These are phyloP conservation scores for Phytomonas francai DNA, from an alignment of 208 protist genomes.

Conservation along the genomic window DNA sequence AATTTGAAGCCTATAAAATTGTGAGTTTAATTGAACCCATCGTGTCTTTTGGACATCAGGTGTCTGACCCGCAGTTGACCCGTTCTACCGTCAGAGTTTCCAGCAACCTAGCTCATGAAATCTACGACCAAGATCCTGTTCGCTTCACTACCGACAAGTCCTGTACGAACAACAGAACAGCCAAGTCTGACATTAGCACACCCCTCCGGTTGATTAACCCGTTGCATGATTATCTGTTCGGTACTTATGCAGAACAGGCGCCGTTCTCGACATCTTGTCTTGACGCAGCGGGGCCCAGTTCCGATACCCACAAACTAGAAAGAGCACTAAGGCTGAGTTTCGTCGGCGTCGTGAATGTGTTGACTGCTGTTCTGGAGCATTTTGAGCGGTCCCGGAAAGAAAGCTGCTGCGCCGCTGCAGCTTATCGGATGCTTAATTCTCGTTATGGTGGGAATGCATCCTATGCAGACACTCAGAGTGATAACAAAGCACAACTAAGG, in stretches of 20 bases:
- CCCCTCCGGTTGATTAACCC: slow-evolving; percentile 30
- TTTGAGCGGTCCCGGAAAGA: slow-evolving; percentile 34
- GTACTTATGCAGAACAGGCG: slow-evolving; percentile 11
- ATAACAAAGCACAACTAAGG: background rate
- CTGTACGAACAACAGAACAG: background rate
- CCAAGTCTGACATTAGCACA: slow-evolving; percentile 9
- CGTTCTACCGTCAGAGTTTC: background rate
- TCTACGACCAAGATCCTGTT: background rate
- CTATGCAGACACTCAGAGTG: background rate
- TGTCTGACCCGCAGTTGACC: background rate
- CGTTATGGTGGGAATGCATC: background rate
- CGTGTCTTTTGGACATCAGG: background rate
- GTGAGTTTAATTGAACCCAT: background rate
- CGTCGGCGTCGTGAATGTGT: slow-evolving; percentile 22
- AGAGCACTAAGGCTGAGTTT: slow-evolving; percentile 33
- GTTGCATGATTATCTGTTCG: slow-evolving; percentile 24
- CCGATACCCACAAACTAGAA: background rate
- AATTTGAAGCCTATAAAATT: background rate
- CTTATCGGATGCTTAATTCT: background rate
- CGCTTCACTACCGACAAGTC: background rate
- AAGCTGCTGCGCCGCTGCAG: slow-evolving; percentile 28
- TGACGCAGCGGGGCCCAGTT: background rate
- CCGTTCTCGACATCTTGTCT: background rate
- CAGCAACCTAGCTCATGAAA: background rate
- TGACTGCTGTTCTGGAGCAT: slow-evolving; percentile 23